These are phyloP conservation scores for Phylloporus sp. DNA, from an alignment of 1,284 basidiomycete genomes.

Conservation along the genomic window DNA sequence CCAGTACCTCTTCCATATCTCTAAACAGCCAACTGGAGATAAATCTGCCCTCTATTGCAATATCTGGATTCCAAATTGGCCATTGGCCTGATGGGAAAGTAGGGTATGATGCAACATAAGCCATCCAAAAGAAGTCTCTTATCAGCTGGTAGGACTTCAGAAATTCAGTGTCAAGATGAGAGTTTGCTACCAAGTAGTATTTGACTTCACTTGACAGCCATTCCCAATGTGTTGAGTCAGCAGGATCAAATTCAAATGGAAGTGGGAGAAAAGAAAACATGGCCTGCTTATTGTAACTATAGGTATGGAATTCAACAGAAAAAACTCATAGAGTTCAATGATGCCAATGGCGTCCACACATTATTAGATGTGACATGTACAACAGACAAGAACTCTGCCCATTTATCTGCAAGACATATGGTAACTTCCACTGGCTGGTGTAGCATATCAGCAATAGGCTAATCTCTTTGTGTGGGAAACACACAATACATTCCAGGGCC, in stretches of 20 bases:
- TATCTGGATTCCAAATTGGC: slow-evolving; percentile 10
- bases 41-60: slow-evolving; percentile 15
- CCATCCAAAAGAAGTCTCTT: slow-evolving; percentile 16
- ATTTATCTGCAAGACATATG: background rate
- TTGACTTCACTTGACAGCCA: slow-evolving; percentile 3
- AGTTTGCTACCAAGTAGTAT: background rate
- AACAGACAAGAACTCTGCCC: background rate
- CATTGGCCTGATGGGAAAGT: slow-evolving; percentile 9
- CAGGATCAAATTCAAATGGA: background rate
- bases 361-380: background rate
- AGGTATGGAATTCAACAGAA: too few species aligned
- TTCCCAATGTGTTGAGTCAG: background rate
- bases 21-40: background rate
- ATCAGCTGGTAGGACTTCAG: background rate
- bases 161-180: background rate
- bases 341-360: background rate
- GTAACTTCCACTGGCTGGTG: slow-evolving; percentile 6
- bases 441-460: background rate
- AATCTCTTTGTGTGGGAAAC: background rate
- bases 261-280: slow-evolving; percentile 11
- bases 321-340: slow-evolving; percentile 2
- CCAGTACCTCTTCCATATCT: background rate
- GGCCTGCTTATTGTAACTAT: background rate
- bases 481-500: background rate
- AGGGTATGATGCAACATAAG: slow-evolving; percentile 9